phyloP scores from a whole-genome alignment of 2,329 filamentous ascomycete genomes.

The Bipolaris cookei region DNA sequence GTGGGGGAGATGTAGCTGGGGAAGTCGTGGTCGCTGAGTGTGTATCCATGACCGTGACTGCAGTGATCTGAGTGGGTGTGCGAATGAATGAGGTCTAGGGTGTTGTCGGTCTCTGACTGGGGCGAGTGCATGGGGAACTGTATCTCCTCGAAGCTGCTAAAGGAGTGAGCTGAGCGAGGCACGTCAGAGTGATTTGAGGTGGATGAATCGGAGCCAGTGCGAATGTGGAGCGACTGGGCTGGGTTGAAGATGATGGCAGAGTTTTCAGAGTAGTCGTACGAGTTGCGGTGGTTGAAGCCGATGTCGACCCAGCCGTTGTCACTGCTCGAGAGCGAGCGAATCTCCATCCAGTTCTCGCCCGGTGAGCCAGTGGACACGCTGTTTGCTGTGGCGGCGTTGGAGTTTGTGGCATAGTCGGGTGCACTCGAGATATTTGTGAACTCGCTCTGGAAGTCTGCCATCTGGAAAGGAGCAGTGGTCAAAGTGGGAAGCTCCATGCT shows the following conservation, averaged over 20 bases:
- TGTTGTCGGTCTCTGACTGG: slow-evolving; percentile 66
- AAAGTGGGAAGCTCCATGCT: slow-evolving; percentile 55
- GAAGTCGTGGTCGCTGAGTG: slow-evolving; percentile 39
- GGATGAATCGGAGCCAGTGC: slow-evolving; percentile 87
- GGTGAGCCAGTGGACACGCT: slow-evolving; percentile 67
- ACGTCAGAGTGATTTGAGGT: slow-evolving; percentile 72
- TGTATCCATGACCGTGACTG: slow-evolving; percentile 34
- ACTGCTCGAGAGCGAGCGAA: slow-evolving; percentile 82
- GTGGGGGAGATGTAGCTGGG: slow-evolving; percentile 51
- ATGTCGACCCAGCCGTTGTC: slow-evolving; percentile 89
- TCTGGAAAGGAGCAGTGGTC: slow-evolving; percentile 47
- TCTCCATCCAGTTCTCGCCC: slow-evolving; percentile 81
- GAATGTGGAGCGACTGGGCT: slow-evolving; percentile 83
- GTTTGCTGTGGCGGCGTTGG: slow-evolving; percentile 31
- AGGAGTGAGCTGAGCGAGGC: slow-evolving; percentile 66
- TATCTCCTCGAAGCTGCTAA: slow-evolving; percentile 81
- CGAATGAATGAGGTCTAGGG: slow-evolving; percentile 34
- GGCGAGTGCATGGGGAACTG: slow-evolving; percentile 80
- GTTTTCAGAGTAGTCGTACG: slow-evolving; percentile 69
- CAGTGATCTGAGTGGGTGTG: slow-evolving; percentile 36
- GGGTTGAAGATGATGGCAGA: slow-evolving; percentile 83
- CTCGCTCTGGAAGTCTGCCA: slow-evolving; percentile 75
- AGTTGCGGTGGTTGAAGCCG: slow-evolving; percentile 65
- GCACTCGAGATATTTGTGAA: slow-evolving; percentile 62
- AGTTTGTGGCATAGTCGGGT: slow-evolving; percentile 51